Percentiles rank a stretch among this genome's conserved stretches.
These are phyloP conservation scores for Colletotrichum euphorbiae DNA, from an alignment of 2,329 filamentous ascomycete genomes.

Conservation along the genomic window DNA sequence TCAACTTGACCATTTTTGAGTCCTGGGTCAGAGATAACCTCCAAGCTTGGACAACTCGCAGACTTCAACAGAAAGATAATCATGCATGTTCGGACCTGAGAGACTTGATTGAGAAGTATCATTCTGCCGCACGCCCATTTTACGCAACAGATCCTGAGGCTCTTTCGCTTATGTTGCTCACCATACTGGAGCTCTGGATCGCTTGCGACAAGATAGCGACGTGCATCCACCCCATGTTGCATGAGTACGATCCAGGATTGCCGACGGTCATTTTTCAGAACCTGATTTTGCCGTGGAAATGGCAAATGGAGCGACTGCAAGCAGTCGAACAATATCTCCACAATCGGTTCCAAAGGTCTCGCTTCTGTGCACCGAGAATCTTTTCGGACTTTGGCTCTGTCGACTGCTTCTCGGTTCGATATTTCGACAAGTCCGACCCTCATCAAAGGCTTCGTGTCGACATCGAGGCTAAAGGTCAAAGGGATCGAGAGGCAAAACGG, in stretches of 20 bases:
- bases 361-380: too few species aligned
- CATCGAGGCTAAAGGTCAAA: too few species aligned
- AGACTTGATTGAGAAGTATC: slow-evolving; percentile 50
- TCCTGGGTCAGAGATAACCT: slow-evolving; percentile 50
- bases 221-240: slow-evolving; percentile 53
- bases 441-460: too few species aligned
- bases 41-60: neutral
- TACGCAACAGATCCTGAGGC: slow-evolving; percentile 59
- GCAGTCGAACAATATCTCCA: slow-evolving; percentile 61
- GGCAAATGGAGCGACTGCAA: slow-evolving; percentile 59
- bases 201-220: slow-evolving; percentile 63
- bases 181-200: slow-evolving; percentile 68
- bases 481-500: too few species aligned
- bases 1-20: slow-evolving; percentile 53
- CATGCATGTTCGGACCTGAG: neutral
- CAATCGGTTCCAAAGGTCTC: slow-evolving; percentile 42
- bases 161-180: slow-evolving; percentile 67
- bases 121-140: slow-evolving; percentile 39
- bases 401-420: too few species aligned
- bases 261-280: slow-evolving; percentile 52
- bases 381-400: too few species aligned
- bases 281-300: slow-evolving; percentile 56
- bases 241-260: slow-evolving; percentile 60
- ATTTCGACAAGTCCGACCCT: too few species aligned
- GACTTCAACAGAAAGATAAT: neutral